Conservation (phyloP, 345 rosid genomes). For the Sapria himalayana region DNA sequence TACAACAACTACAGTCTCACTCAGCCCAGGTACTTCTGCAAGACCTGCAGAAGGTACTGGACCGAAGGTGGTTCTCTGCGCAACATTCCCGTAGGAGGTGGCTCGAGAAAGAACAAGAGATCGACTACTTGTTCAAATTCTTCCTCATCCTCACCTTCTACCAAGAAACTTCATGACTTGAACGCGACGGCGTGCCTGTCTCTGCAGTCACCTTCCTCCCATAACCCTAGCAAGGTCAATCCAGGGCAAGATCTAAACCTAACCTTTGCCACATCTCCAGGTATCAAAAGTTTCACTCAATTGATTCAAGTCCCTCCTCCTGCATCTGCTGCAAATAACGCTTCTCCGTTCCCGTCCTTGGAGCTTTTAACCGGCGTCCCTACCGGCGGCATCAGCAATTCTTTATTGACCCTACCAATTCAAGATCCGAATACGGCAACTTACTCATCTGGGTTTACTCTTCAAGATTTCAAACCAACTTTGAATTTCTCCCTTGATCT, state of each 20-base stretch:
- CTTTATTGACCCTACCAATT: constrained; percentile 47
- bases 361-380: constrained; percentile 59
- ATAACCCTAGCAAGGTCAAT: constrained; percentile 34
- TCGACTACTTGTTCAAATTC: constrained; percentile 25
- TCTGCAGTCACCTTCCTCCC: constrained; percentile 8
- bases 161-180: constrained; percentile 44
- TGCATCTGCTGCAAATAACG: constrained; percentile 11
- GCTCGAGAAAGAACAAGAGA: constrained; percentile 93
- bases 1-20: constrained; percentile 97
- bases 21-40: constrained; percentile 90
- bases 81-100: constrained; percentile 95
- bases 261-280: constrained; percentile 31
- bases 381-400: constrained; percentile 32
- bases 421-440: constrained; percentile 33
- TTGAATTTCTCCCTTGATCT: constrained; percentile 71
- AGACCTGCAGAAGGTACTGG: constrained; percentile 97
- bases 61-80: constrained; percentile 93
- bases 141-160: constrained; percentile 18
- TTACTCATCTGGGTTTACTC: constrained; percentile 35
- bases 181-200: constrained; percentile 22
- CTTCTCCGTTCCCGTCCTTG: constrained; percentile 31
- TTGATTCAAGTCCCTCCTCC: constrained; percentile 30
- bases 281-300: constrained; percentile 35
- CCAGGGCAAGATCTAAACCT: constrained; percentile 72
- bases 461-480: constrained; percentile 65